Evolutionary conservation across 1,139 yeast genomes (phyloP).

Genomic region (Arxiozyma bovina): DNA sequence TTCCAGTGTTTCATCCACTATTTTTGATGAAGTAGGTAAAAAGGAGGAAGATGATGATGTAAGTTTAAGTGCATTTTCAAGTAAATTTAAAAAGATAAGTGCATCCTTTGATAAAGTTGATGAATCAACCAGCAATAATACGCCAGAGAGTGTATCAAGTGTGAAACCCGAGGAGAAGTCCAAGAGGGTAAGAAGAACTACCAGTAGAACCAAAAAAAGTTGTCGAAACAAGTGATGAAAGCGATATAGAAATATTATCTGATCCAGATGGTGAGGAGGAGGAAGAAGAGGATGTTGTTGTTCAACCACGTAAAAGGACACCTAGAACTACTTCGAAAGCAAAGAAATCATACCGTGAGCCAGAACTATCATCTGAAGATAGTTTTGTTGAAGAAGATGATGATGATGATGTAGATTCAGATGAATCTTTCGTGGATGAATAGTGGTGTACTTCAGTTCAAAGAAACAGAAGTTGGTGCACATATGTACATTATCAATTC

Average conservation of each 20-base stretch:
- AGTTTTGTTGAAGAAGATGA: slow-evolving; percentile 22
- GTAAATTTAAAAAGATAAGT: slow-evolving; percentile 25
- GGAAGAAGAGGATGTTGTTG: slow-evolving; percentile 18
- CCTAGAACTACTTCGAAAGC: slow-evolving; percentile 23
- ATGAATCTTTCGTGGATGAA: slow-evolving; percentile 22
- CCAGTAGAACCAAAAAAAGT: slow-evolving; percentile 8
- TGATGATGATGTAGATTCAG: slow-evolving; percentile 21
- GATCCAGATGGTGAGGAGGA: slow-evolving; percentile 10
- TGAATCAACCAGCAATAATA: slow-evolving; percentile 7
- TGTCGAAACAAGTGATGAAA: slow-evolving; percentile 17
- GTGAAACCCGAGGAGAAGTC: slow-evolving; percentile 4
- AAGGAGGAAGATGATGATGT: slow-evolving; percentile 11
- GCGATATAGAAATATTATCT: slow-evolving; percentile 19
- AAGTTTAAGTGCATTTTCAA: slow-evolving; percentile 26
- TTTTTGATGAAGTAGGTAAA: slow-evolving; percentile 15
- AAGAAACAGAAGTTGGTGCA: background rate
- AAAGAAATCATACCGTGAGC: slow-evolving; percentile 17
- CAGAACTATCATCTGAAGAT: slow-evolving; percentile 24
- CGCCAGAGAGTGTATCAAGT: slow-evolving; percentile 4
- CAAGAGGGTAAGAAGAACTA: background rate
- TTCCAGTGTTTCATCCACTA: slow-evolving; percentile 10
- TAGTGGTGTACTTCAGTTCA: slow-evolving; percentile 5
- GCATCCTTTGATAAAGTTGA: slow-evolving; percentile 21
- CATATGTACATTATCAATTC: background rate
- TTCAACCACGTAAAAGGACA: slow-evolving; percentile 21